Base-by-base conservation (phyloP, 768 basidiomycete species). In the Boletus edulis region DNA sequence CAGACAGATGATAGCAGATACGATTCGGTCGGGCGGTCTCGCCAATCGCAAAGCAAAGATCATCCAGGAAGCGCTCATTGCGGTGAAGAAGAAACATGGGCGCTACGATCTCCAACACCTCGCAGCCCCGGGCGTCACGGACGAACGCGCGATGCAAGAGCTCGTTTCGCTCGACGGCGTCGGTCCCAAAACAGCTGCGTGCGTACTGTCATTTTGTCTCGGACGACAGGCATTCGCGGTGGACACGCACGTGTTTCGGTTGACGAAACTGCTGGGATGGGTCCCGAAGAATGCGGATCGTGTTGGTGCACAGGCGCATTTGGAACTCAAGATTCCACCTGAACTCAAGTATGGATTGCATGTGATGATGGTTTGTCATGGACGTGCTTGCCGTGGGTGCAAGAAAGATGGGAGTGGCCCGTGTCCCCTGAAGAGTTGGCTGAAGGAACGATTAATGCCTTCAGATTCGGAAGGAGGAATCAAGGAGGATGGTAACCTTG, bases 111-210 rank as follows among this genome's bases (percentile, higher is more conserved):
- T 85, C 15, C 83, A 85, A 55, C 81, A 84, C 65, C 76, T 85
- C 24, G 70, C 67, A 3, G 46, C 49, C 4, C 52, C 69, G 1
- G 62, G 62, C 3, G 58, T 61, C 6, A 60, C 78, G 1, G 75
- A 84, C 64, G 77, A 77, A 29, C 73, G 74, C n/a, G 76, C 79
- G 34, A 84, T 83, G 83, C 66, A 73, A 57, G 82, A 81, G 57
- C 74, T 85, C 27, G 76, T 83, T 14, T 76, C 81, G 4, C 80
- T 80, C 52, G 67, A 76, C 31, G 84, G 83, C 1, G 83, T 86
- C 11, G 83, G 84, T 2, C 83, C 82, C 1, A 85, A 85, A 67
- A 84, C 83, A 1, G 83, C 82, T 2, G 80, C 83, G 1, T 85
- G 84, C 55, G 83, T 86, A 0, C 67, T 85, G 13, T 72, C 84